Conservation (phyloP, 2,329 filamentous ascomycete species). For the Cucurbitaria berberidis region DNA sequence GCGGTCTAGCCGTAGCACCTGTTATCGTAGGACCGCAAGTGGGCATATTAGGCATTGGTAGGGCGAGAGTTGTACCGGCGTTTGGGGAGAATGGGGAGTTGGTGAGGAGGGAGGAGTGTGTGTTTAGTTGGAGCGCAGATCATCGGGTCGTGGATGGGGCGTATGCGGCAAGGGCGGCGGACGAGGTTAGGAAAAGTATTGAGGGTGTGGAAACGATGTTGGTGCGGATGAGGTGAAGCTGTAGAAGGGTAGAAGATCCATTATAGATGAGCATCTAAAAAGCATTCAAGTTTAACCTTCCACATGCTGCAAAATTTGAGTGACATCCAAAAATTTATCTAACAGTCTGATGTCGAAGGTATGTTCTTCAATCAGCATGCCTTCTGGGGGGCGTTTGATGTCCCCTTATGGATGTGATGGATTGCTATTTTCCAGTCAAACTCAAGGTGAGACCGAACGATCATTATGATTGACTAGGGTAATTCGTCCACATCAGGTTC, state of each 20-base stretch:
- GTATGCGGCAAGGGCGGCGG: conserved; percentile 89
- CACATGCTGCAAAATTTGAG: neutral
- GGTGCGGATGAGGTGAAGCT: conserved; percentile 59
- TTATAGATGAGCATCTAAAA: neutral
- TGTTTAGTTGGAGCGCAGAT: conserved; percentile 96
- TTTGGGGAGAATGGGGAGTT: conserved; percentile 67
- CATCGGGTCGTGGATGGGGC: conserved; percentile 94
- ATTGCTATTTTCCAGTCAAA: too few species aligned
- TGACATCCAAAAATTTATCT: neutral
- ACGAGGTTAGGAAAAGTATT: conserved; percentile 76
- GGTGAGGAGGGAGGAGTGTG: conserved; percentile 78
- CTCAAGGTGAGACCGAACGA: neutral
- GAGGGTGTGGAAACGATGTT: conserved; percentile 90
- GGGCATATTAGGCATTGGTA: conserved; percentile 87
- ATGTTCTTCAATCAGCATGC: neutral
- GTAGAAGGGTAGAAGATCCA: neutral
- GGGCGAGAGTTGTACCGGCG: conserved; percentile 78
- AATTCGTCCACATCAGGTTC: neutral
- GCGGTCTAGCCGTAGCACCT: conserved; percentile 88
- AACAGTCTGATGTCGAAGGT: neutral
- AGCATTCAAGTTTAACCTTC: neutral
- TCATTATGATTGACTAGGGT: neutral
- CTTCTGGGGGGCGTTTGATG: neutral
- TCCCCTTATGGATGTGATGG: too few species aligned
- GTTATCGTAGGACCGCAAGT: conserved; percentile 92